phyloP scores from a whole-genome alignment of 768 basidiomycete genomes.

The Termitomyces sp. region DNA sequence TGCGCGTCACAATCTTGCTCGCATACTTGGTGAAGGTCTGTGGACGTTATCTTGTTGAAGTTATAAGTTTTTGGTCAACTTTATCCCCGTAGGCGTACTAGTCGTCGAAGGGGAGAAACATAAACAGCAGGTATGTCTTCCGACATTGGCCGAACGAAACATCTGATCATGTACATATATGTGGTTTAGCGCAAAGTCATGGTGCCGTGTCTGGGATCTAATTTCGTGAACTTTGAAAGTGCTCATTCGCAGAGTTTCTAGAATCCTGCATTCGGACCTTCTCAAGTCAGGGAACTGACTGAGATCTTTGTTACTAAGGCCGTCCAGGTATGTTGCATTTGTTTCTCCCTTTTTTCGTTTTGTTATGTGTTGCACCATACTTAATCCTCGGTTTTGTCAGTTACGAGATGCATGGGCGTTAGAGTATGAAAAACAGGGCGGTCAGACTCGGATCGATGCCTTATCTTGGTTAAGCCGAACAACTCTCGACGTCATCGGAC shows the following conservation, averaged over 20 bases:
- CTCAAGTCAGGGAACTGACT: conserved; percentile 54
- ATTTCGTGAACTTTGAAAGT: conserved; percentile 8
- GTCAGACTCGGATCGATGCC: conserved; percentile 42
- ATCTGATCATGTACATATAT: not conserved
- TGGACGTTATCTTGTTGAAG: not conserved
- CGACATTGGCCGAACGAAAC: not conserved
- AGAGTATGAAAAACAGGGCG: conserved; percentile 25
- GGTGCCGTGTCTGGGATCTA: conserved; percentile 21
- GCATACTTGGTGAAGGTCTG: conserved; percentile 39
- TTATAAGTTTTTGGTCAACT: not conserved
- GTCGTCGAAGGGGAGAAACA: conserved; percentile 44
- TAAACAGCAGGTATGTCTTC: conserved; percentile 32
- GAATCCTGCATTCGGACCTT: conserved; percentile 66
- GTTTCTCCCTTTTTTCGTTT: not conserved
- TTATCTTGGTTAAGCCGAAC: conserved; percentile 59
- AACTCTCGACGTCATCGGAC: conserved; percentile 74
- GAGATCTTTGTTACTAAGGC: conserved; percentile 55
- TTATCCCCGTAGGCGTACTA: conserved; percentile 39
- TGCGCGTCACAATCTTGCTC: conserved; percentile 29
- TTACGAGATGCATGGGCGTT: conserved; percentile 44
- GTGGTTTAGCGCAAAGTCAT: conserved; percentile 35
- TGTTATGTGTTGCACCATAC: not conserved
- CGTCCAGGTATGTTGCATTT: conserved; percentile 30
- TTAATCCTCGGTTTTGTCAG: conserved; percentile 20
- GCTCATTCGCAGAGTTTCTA: conserved; percentile 9